Conservation (phyloP, 345 rosid genomes). For the Eutrema heterophyllum region DNA sequence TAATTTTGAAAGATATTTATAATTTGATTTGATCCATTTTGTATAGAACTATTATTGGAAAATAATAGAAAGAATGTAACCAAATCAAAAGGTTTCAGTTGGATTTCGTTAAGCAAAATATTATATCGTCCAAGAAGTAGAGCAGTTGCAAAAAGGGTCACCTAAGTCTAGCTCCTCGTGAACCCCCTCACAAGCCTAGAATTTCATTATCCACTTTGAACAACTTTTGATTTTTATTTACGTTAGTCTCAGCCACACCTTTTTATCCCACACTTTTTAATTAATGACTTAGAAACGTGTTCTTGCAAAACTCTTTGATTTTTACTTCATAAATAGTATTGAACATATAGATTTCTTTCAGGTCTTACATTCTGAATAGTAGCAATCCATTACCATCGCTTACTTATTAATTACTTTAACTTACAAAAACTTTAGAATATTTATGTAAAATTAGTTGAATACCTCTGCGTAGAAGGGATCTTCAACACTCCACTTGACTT, state of each 20-base stretch:
- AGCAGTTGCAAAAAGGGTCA: not conserved
- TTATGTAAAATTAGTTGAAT: no score
- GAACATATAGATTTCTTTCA: not conserved
- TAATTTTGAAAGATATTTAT: no score
- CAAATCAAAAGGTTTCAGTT: no score
- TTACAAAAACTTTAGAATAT: not conserved
- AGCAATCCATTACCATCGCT: not conserved
- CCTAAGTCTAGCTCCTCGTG: not conserved
- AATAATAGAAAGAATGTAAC: no score
- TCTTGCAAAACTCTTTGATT: not conserved
- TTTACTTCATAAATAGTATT: not conserved
- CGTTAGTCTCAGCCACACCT: no score
- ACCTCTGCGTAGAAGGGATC: no score
- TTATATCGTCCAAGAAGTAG: no score
- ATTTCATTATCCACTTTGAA: not conserved
- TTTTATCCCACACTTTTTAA: no score
- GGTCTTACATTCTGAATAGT: not conserved
- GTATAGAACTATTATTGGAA: no score
- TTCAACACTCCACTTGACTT: no score
- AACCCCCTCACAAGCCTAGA: slow-evolving; percentile 13
- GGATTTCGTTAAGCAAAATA: no score
- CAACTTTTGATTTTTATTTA: not conserved
- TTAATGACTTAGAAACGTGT: slow-evolving; percentile 1
- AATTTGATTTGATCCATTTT: no score
- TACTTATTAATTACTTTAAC: not conserved